Conservation (phyloP, 805 yeast species). For the Wickerhamomyces hampshirensis region DNA sequence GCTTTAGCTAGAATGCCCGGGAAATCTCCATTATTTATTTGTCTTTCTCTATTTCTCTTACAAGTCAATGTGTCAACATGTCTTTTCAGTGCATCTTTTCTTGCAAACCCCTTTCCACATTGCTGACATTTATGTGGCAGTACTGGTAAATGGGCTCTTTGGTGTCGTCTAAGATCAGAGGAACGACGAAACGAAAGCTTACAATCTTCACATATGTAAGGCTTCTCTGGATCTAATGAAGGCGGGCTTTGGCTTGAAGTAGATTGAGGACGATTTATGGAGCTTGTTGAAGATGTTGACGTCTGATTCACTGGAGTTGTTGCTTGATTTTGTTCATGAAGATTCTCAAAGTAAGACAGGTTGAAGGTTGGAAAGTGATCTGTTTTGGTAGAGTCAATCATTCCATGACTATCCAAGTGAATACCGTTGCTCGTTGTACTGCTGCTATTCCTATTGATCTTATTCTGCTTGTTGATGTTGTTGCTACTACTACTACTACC, state of each 20-base stretch:
- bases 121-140: slow-evolving; percentile 71
- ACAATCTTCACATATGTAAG: slow-evolving; percentile 57
- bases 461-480: not conserved
- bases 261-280: not conserved
- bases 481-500: slow-evolving; percentile 2
- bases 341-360: slow-evolving; percentile 23
- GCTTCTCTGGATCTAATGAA: slow-evolving; percentile 30
- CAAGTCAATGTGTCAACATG: slow-evolving; percentile 74
- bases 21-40: slow-evolving; percentile 32
- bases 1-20: slow-evolving; percentile 27
- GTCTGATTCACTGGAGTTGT: not conserved
- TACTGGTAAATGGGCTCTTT: slow-evolving; percentile 65
- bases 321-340: not conserved
- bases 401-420: slow-evolving; percentile 1
- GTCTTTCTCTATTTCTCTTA: slow-evolving; percentile 60
- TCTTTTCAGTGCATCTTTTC: slow-evolving; percentile 77
- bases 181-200: slow-evolving; percentile 60
- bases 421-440: slow-evolving; percentile 2
- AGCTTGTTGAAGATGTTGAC: slow-evolving; percentile 1
- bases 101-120: slow-evolving; percentile 80
- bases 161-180: slow-evolving; percentile 69
- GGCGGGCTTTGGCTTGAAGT: not conserved
- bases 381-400: slow-evolving; percentile 12
- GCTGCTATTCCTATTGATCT: too few species aligned
- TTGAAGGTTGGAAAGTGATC: slow-evolving; percentile 25